Evolutionary conservation across 495 filamentous ascomycete species (phyloP), one percentile per base, ranked within the genome.

Genomic region (Staphylotrichum longicolle): DNA sequence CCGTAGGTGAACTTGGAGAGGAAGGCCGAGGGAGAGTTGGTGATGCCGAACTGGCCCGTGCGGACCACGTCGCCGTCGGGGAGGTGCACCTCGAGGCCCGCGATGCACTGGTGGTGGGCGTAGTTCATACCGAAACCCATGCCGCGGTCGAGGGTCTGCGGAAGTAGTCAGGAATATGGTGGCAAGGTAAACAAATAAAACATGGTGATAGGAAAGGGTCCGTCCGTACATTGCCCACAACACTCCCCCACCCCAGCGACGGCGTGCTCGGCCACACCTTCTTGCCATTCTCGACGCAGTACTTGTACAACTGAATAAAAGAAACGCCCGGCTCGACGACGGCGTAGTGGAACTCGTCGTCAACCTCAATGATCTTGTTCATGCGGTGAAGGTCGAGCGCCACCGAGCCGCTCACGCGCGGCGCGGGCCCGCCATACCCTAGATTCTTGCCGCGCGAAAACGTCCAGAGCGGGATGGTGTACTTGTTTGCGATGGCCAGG

Each of bases 281-380:
- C 54, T 79, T 74, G n/a, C 75, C 77, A 6, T 77, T 60, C 37
- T 71, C 73, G 40, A 77, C 74, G 54, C 83, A 77, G 61, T 82
- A 76, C 20, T 79, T 72, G 59, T 85, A 82, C 27, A 85, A 67
- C 27, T 80, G 79, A 34, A 75, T 79, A 53, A 81, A 86, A 0
- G 80, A 78, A 4, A 86, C 83, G 7, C 82, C 83, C 0, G 83
- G 83, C 65, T 82, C 74, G 20, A 87, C 80, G 0, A 87, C 69
- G 4, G 78, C 78, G 52, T 81, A 83, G 10, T 76, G 75, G 57
- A 79, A 76, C 30, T 84, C 77, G 7, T 77, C 78, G 66, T 83
- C 80, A 14, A 87, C 75, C 46, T 85, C 78, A 5, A 86, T 60
- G 37, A 87, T 74, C 52, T 72, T 76, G 65, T 82, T 77, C 81